Evolutionary conservation across 108 stramenopile species (phyloP).

Genomic region (Cyclostephanos tholiformis): DNA sequence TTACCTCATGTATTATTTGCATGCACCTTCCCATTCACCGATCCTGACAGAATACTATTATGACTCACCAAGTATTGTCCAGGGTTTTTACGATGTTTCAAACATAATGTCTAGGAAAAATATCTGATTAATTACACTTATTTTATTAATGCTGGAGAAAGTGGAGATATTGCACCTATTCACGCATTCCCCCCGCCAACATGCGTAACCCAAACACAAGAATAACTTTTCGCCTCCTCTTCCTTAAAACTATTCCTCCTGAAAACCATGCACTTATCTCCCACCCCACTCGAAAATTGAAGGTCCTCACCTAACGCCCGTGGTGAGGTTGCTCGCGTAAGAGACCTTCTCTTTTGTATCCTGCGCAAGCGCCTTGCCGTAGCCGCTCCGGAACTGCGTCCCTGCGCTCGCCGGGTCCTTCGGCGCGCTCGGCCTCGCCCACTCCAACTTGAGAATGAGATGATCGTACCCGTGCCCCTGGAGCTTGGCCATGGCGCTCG

Average conservation of each 20-base stretch:
- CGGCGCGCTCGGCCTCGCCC: conserved; percentile 95
- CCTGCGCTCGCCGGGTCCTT: conserved; percentile 82
- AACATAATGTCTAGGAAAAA: too few relatives aligned
- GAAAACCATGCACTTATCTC: too few relatives aligned
- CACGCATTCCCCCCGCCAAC: background rate
- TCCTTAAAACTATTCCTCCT: too few relatives aligned
- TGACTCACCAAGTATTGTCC: too few relatives aligned
- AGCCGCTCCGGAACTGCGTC: conserved; percentile 87
- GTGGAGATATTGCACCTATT: background rate
- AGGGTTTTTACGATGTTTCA: too few relatives aligned
- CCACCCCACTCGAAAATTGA: background rate
- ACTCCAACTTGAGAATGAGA: conserved; percentile 99
- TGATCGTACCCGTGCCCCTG: conserved; percentile 99
- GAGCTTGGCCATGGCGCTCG: conserved; percentile 91
- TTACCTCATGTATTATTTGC: too few relatives aligned
- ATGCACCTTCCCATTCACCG: too few relatives aligned
- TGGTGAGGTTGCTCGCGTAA: conserved; percentile 94
- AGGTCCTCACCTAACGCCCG: conserved; percentile 33
- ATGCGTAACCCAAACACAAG: background rate
- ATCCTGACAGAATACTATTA: too few relatives aligned
- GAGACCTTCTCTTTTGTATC: conserved; percentile 96
- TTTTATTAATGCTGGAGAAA: background rate
- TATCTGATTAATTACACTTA: too few relatives aligned
- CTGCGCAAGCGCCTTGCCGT: conserved; percentile 97
- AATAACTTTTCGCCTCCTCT: too few relatives aligned